Evolutionary conservation across 352 stramenopile genomes (phyloP), one percentile per base, ranked within the genome.

Genomic region (Globisporangium spiculum): DNA sequence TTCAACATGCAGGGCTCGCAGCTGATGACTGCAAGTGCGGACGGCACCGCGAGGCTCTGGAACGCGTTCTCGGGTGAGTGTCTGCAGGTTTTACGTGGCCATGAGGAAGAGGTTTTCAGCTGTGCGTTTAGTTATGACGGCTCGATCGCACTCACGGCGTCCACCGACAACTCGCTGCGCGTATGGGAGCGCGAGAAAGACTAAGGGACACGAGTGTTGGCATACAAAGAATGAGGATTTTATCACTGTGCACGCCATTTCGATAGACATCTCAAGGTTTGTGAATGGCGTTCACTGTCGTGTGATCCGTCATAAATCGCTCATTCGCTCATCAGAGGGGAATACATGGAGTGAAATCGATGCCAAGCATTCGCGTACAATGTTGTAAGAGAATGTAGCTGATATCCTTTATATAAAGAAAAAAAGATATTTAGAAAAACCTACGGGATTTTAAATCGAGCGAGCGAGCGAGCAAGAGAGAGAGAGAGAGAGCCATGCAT

Each of bases 1-100:
- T 92, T 94, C 65, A 91, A 78, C 36, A 86, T 88, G 77, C 84
- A 92, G 67, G 79, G 83, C 30, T 78, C 80, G 1, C 81, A 87
- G 58, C 50, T 92, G 30, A 67, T 92, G 38, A 88, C 83, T 1
- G 78, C 83, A 12, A 81, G 84, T 20, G 74, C 69, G 0, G 84
- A 94, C 52, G 70, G 75, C 52, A 91, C 83, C 0, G 78, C 78
- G 50, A 73, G 84, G 6, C 57, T 94, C 18, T 95, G 87, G 87
- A 85, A 93, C 62, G 75, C 79, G 64, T 88, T 83, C 68, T 86
- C 81, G 0, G 83, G 87, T 1, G 72, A 92, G 50, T 93, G 86
- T 62, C 65, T 89, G 1, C 79, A 92, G 55, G 72, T 86, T 1
- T 64, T 93, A 3, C 67, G 64, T 22, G 83, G 83, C 6, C 83